Evolutionary conservation across 495 filamentous ascomycete genomes (phyloP), one percentile per base, ranked within the genome.

Genomic region (Pseudoneurospora amorphoporcata): DNA sequence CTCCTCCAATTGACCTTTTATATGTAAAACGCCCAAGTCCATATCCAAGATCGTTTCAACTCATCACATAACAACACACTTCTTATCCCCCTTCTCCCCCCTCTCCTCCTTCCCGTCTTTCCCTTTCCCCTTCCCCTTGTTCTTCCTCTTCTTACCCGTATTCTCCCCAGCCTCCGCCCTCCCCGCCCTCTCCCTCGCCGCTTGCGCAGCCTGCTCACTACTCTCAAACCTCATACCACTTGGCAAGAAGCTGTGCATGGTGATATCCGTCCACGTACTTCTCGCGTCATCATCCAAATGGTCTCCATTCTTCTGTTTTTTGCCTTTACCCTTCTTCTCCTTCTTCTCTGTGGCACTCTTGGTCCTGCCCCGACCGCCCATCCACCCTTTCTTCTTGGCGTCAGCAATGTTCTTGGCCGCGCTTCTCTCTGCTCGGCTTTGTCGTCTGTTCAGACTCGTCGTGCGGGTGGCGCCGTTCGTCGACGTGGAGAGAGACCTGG

Each of bases 391-490:
- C 71, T 81, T 83, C 80, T 83, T 87, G 3, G 86, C 87, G 70
- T 88, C 85, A 17, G 84, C 79, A 10, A 88, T 84, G 53, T 88
- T 88, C 73, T 86, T 86, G 35, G 85, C 80, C 19, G 86, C 87
- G 32, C 84, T 86, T 39, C 84, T 82, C 72, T 85, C 83, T 16
- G 84, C 86, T 68, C 86, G 84, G 74, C 86, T 87, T 68, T 82
- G 82, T 53, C 82, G 82, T 32, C 83, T 77, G 41, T 76, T 83
- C 29, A 83, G 72, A 73, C 81, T 81, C 3, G 79, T 75, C 29
- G 79, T 77, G 23, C 79, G 82, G 19, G 77, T 73, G 6, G 70
- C 19, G 39, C n/a, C 65, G 39, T 40, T 71, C 32, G 82, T 80
- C 37, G 77, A 77, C 8, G 77, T 73, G 9, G 79, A 78, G 79